Evolutionary conservation across 169 alveolate species (phyloP).

Genomic region (Theileria parva): DNA sequence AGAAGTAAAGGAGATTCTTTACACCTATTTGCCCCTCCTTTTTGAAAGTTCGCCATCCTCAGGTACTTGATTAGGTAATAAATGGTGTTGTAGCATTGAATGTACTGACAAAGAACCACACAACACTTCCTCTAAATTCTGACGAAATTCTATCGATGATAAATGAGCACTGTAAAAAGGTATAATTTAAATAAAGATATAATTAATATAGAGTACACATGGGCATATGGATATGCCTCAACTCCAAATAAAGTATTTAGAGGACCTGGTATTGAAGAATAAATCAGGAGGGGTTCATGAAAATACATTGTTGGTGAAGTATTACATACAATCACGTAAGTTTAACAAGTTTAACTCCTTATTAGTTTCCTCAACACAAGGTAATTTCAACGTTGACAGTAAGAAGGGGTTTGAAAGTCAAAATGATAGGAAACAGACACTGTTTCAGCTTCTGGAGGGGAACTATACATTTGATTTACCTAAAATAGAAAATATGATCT

Average conservation of each 20-base stretch:
- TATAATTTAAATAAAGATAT: not conserved
- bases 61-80: slow-evolving; percentile 24
- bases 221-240: slow-evolving; percentile 23
- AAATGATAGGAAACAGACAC: slow-evolving; percentile 10
- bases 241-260: slow-evolving; percentile 53
- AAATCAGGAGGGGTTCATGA: slow-evolving; percentile 53
- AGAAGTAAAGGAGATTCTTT: slow-evolving; percentile 33
- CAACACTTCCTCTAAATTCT: slow-evolving; percentile 46
- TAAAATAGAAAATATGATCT: slow-evolving; percentile 28
- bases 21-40: slow-evolving; percentile 50
- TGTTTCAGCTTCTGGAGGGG: slow-evolving; percentile 42
- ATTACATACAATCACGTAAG: slow-evolving; percentile 54
- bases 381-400: slow-evolving; percentile 19
- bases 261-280: slow-evolving; percentile 52
- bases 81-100: slow-evolving; percentile 28
- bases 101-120: slow-evolving; percentile 62
- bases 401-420: slow-evolving; percentile 10
- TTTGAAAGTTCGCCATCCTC: slow-evolving; percentile 52
- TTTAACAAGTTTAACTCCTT: slow-evolving; percentile 2
- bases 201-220: not conserved
- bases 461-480: slow-evolving; percentile 51
- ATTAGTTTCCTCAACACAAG: slow-evolving; percentile 16
- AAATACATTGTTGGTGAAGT: slow-evolving; percentile 56
- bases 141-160: slow-evolving; percentile 56
- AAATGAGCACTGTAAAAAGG: slow-evolving; percentile 34